Evolutionary conservation across 2,329 filamentous ascomycete species (phyloP), one percentile per base, ranked within the genome.

Genomic region (Ophiosphaerella narmari): DNA sequence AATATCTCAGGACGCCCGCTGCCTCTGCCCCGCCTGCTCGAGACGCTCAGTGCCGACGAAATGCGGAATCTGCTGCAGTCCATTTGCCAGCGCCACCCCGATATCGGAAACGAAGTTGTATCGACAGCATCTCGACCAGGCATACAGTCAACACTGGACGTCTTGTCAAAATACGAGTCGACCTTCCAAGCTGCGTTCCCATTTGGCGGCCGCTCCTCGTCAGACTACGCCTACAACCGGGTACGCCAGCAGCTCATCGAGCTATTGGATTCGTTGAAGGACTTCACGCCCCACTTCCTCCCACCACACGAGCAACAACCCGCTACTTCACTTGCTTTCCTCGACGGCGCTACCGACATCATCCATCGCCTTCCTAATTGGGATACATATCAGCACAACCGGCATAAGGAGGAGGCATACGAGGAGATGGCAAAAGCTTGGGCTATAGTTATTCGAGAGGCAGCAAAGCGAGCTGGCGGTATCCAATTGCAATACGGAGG

Each of bases 361-460:
- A 89, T 97, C 48, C 92, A 99, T 73, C 82, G 86, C 34, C 80
- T 99, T 37, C 94, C 94, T 3, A 85, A 96, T 66, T 99, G 92
- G 91, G 89, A 94, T 61, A 90, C 86, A 38, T 89, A 88, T 52
- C 86, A 90, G 55, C 89, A 97, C 76, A 92, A 92, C 59, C 84
- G 96, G 63, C 90, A 96, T 78, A 97, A 97, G 74, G 88, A 96
- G 60, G 91, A 91, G 57, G 92, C 93, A 6, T 99, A 99, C 69
- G 93, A 99, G 66, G 94, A 97, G 70, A 92, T 99, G 57, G 88
- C 90, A 23, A 91, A 88, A 66, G 94, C 94, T 1, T 99, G 94
- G 94, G 87, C 90, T 13, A 74, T 95, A 60, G 93, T 96, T 42
- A 89, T 99, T 61, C 87, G 87, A 54, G 94, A 99, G 74, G 91